Evolutionary conservation across 305 asterid genomes (phyloP).

Genomic region (Fraxinus albicans): DNA sequence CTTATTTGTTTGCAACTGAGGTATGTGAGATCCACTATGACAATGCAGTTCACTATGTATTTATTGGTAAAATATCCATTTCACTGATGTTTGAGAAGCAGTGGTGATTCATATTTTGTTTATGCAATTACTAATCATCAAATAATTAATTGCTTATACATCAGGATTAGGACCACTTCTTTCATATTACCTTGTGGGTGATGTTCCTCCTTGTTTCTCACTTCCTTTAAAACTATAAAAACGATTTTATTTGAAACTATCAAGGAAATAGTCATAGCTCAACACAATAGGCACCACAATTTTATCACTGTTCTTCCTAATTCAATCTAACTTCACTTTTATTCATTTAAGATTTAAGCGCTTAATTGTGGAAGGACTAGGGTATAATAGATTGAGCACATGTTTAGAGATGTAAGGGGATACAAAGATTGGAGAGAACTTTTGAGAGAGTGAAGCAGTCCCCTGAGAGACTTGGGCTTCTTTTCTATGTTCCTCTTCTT

Average conservation of each 20-base stretch:
- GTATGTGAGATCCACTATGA: conserved; percentile 34
- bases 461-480: background rate
- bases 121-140: background rate
- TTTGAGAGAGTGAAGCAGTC: background rate
- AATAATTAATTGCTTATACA: conserved; percentile 1
- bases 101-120: background rate
- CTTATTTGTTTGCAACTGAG: conserved; percentile 70
- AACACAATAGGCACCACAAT: background rate
- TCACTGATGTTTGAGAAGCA: background rate
- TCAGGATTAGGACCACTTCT: background rate
- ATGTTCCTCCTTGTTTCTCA: background rate
- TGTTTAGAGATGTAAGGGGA: background rate
- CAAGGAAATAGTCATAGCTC: background rate
- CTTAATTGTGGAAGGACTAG: background rate
- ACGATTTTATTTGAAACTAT: background rate
- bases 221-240: background rate
- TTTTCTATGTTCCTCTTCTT: background rate
- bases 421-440: background rate
- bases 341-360: background rate
- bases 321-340: background rate
- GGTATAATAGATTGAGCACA: background rate
- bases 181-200: background rate
- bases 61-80: background rate
- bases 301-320: background rate
- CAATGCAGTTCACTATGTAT: background rate